These are phyloP conservation scores for Dimargaris xerosporica DNA, from an alignment of 192 early-diverging fungal genomes.

Conservation along the genomic window DNA sequence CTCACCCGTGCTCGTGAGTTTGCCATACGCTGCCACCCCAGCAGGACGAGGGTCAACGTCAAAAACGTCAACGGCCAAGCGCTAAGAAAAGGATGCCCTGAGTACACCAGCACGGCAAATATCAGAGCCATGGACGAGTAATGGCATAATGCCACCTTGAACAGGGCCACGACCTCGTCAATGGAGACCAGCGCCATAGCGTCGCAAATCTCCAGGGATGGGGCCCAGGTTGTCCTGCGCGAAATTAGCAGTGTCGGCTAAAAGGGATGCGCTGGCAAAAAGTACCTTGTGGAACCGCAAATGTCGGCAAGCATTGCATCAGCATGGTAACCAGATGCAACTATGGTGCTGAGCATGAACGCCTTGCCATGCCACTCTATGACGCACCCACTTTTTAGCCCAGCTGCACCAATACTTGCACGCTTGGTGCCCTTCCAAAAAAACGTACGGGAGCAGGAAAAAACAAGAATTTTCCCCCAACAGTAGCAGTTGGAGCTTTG, in stretches of 20 bases:
- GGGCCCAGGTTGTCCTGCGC: no score
- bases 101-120: neutral
- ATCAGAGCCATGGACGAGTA: neutral
- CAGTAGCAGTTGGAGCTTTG: no score
- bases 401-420: neutral
- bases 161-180: neutral
- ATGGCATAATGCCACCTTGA: neutral
- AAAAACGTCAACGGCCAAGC: neutral
- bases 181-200: no score
- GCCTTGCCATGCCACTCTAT: no score
- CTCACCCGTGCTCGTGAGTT: neutral
- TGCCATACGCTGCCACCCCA: neutral
- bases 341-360: no score
- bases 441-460: neutral
- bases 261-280: no score
- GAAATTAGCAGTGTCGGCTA: no score
- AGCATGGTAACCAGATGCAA: no score
- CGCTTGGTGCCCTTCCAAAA: neutral
- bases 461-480: no score
- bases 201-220: no score
- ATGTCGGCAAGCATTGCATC: no score
- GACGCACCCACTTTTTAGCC: neutral
- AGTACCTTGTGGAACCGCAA: no score
- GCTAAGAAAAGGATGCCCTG: neutral
- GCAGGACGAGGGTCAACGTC: neutral